Conservation (phyloP, 768 basidiomycete species). For the Lactifluus rugatus region DNA sequence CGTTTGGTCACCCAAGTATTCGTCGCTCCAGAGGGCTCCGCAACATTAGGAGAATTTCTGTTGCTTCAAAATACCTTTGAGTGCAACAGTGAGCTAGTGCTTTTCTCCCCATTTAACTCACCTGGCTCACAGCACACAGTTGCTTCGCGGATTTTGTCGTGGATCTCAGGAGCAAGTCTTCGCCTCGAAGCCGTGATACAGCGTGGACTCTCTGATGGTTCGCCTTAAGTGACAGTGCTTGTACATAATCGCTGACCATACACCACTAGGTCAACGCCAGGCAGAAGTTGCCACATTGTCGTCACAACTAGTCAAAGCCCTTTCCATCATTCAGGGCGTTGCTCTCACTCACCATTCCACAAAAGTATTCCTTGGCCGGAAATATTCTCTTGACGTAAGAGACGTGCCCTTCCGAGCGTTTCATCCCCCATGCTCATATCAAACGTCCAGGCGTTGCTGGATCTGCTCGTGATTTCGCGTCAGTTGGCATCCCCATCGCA, state of each 20-base stretch:
- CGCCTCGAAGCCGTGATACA: slow-evolving; percentile 42
- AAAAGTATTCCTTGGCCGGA: slow-evolving; percentile 61
- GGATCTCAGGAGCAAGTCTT: slow-evolving; percentile 44
- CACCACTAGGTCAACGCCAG: slow-evolving; percentile 26
- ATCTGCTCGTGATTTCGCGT: slow-evolving; percentile 61
- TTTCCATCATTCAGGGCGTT: slow-evolving; percentile 71
- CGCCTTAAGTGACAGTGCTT: slow-evolving; percentile 10
- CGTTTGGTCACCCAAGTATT: slow-evolving; percentile 34
- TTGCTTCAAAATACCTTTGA: slow-evolving; percentile 70
- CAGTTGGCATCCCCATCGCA: slow-evolving; percentile 32
- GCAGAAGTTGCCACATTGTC: slow-evolving; percentile 41
- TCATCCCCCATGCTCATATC: not conserved
- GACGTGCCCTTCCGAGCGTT: slow-evolving; percentile 13
- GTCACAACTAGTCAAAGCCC: slow-evolving; percentile 44
- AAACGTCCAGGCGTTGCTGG: slow-evolving; percentile 51
- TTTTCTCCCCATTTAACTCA: not conserved
- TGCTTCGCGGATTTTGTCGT: slow-evolving; percentile 52
- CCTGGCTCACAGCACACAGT: slow-evolving; percentile 34
- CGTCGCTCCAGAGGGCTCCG: slow-evolving; percentile 38
- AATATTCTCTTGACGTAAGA: slow-evolving; percentile 56
- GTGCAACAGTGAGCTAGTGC: slow-evolving; percentile 54
- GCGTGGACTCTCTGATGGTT: slow-evolving; percentile 38
- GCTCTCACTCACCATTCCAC: slow-evolving; percentile 56
- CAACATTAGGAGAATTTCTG: slow-evolving; percentile 37
- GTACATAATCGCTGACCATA: slow-evolving; percentile 7